Evolutionary conservation across 202 grass and related monocot species (phyloP), one percentile per base, ranked within the genome.

Genomic region (Setaria italica): DNA sequence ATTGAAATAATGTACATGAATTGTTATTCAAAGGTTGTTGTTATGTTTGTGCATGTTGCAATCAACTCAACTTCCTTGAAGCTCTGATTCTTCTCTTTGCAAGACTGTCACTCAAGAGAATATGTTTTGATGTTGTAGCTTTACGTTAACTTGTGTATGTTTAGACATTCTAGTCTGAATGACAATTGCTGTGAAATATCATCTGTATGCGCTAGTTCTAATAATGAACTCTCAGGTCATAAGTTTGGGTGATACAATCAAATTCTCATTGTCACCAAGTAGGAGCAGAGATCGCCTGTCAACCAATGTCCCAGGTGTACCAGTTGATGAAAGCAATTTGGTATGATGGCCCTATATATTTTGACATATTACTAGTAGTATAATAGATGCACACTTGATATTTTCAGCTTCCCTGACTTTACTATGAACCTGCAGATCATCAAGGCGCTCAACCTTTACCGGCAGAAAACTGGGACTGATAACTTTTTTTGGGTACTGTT

Each of bases 211-310:
- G n/a, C 16, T 69, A 50, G 53, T 84, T 72, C 19, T 68, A 25
- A 72, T 32, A 10, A 69, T 79, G 35, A 92, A 79, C 7, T 60
- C 86, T 59, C 79, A 99, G 97, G 97, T 99, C 67, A 89, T 99
- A 85, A 96, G 92, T 92, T 91, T 99, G 80, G 97, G 97, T 76
- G 97, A 99, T 81, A 99, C 93, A 7, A 94, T 99, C 74, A 99
- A 99, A 83, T 99, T 99, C 65, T 99, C 97, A 37, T 83, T 96
- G 62, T 99, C 97, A 63, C 97, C 97, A 82, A 94, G 87, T 84
- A 99, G 91, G 85, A 92, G 76, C n/a, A 94, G 85, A 85, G 97
- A 99, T 88, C 90, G 88, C 17, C 71, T 99, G 55, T 99, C 97
- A 78, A 94, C 97, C 66, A 99, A 94, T 83, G 94, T 91, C 51